Conservation (phyloP, 169 alveolate genomes). For the Plasmodium gaboni region DNA sequence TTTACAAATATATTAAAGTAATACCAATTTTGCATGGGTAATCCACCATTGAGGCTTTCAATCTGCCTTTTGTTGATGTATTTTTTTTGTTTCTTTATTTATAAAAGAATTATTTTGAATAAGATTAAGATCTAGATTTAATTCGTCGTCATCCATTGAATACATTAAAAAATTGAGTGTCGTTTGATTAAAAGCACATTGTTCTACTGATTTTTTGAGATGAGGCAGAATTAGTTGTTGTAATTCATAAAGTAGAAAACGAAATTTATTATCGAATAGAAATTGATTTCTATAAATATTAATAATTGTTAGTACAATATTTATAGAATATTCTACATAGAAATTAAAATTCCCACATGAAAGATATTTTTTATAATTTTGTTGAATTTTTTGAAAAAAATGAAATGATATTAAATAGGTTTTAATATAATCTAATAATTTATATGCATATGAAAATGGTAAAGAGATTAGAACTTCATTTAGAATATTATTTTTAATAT, state of each 20-base stretch:
- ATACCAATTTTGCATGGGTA: too few species aligned
- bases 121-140: not conserved
- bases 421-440: conserved; percentile 75
- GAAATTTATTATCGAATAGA: conserved; percentile 45
- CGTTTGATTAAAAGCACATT: conserved; percentile 65
- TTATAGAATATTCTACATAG: conserved; percentile 60
- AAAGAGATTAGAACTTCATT: conserved; percentile 81
- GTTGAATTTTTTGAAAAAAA: conserved; percentile 70
- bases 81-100: not conserved
- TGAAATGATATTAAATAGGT: conserved; percentile 73
- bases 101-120: too few species aligned
- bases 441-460: conserved; percentile 84
- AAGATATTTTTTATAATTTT: conserved; percentile 11
- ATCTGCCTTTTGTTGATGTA: not conserved
- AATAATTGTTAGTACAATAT: conserved; percentile 47
- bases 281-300: conserved; percentile 75
- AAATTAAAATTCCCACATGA: conserved; percentile 58
- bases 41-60: not conserved
- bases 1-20: too few species aligned
- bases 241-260: conserved; percentile 60
- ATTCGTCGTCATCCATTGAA: conserved; percentile 34
- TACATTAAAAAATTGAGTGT: conserved; percentile 44
- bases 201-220: conserved; percentile 25
- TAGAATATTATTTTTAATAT: conserved; percentile 76
- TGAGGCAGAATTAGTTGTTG: conserved; percentile 50